Percentiles rank a stretch among this genome's conserved stretches.
phyloP scores from a whole-genome alignment of 2,329 filamentous ascomycete genomes.

The Ceratocystis destructans region DNA sequence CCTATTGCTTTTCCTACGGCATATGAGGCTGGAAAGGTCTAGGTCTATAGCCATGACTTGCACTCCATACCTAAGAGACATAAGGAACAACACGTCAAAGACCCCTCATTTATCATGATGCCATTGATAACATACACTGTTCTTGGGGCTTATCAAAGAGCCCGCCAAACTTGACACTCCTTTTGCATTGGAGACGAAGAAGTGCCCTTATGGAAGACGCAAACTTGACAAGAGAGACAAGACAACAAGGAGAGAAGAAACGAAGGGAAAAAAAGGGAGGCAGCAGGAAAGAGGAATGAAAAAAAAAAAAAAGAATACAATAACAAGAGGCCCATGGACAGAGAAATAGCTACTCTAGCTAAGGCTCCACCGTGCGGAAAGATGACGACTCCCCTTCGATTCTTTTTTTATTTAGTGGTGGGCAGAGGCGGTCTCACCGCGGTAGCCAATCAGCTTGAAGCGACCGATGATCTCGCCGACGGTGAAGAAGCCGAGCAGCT shows the following conservation, averaged over 20 bases:
- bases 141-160: background rate
- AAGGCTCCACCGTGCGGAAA: background rate
- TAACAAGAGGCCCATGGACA: background rate
- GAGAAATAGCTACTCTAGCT: background rate
- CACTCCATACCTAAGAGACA: background rate
- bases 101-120: background rate
- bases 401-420: conserved; percentile 38
- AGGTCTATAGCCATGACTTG: background rate
- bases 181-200: background rate
- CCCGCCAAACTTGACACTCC: background rate
- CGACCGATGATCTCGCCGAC: conserved; percentile 93
- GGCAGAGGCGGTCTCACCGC: conserved; percentile 47
- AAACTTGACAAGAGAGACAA: conserved; percentile 8
- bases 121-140: background rate
- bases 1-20: conserved; percentile 1
- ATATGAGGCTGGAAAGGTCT: background rate
- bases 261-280: background rate
- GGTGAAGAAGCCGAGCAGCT: conserved; percentile 93
- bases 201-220: background rate
- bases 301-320: background rate
- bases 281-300: background rate
- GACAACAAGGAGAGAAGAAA: conserved; percentile 4
- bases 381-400: background rate
- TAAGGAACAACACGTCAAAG: background rate
- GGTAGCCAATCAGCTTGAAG: conserved; percentile 90